Evolutionary conservation across 176 grass and related monocot species (phyloP).

Genomic region (Paspalum notatum): DNA sequence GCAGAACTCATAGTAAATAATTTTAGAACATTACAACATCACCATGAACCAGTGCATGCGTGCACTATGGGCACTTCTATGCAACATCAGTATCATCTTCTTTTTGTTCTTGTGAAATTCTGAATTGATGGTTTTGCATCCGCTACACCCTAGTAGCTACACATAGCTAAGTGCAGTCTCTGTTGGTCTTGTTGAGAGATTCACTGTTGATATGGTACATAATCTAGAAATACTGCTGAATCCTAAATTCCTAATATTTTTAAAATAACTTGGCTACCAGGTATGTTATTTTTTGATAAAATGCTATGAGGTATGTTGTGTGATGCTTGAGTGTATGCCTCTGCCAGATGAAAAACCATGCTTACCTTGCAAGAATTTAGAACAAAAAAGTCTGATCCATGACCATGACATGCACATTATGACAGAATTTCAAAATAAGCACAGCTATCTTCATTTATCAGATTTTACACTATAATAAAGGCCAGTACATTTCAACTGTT

Average conservation of each 20-base stretch:
- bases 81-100: not conserved
- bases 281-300: too few relatives aligned
- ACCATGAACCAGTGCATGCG: not conserved
- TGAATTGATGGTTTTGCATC: not conserved
- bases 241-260: not conserved
- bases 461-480: not conserved
- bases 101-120: not conserved
- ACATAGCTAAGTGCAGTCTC: not conserved
- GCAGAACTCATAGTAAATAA: not conserved
- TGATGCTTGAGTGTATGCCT: not conserved
- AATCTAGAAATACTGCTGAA: not conserved
- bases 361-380: not conserved
- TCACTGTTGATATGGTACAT: slow-evolving; percentile 17
- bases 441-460: not conserved
- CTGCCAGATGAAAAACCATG: not conserved
- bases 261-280: not conserved
- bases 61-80: not conserved
- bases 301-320: too few relatives aligned
- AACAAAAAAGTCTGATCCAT: fast-evolving
- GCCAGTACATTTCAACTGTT: not conserved
- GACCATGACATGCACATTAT: not conserved
- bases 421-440: not conserved
- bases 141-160: not conserved
- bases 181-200: not conserved
- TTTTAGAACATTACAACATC: not conserved